These are phyloP conservation scores for Penicillium steckii DNA, from an alignment of 495 filamentous ascomycete species.

Conservation along the genomic window DNA sequence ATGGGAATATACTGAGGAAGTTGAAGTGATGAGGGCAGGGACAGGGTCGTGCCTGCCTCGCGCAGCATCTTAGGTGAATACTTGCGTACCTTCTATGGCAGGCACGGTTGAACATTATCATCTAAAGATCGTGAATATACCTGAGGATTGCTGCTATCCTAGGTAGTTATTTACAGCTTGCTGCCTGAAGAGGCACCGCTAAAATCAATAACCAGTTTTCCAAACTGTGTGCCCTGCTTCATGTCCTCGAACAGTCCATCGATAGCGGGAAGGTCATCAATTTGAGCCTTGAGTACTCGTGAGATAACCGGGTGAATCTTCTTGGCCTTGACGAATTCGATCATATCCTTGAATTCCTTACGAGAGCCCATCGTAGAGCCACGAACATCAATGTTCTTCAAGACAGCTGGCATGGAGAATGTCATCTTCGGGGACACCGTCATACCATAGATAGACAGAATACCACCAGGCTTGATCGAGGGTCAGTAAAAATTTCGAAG, in stretches of 20 bases:
- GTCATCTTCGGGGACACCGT: constrained; percentile 71
- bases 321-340: constrained; percentile 64
- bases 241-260: constrained; percentile 74
- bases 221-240: constrained; percentile 72
- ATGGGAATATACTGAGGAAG: too few species aligned
- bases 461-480: constrained; percentile 52
- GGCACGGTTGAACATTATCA: not conserved
- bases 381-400: constrained; percentile 72
- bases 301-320: constrained; percentile 65
- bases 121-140: not conserved
- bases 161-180: constrained; percentile 47
- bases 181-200: constrained; percentile 35
- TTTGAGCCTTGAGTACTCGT: constrained; percentile 54
- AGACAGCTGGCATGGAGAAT: constrained; percentile 66
- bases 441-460: constrained; percentile 75
- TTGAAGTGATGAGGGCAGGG: too few species aligned
- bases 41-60: too few species aligned
- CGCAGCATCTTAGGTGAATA: too few species aligned
- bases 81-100: not conserved
- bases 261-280: constrained; percentile 64
- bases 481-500: not conserved
- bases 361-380: constrained; percentile 76
- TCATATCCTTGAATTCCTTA: constrained; percentile 74
- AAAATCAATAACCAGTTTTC: constrained; percentile 69
- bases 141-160: not conserved